Evolutionary conservation across 805 yeast genomes (phyloP).

Genomic region (Ogataea neopini): DNA sequence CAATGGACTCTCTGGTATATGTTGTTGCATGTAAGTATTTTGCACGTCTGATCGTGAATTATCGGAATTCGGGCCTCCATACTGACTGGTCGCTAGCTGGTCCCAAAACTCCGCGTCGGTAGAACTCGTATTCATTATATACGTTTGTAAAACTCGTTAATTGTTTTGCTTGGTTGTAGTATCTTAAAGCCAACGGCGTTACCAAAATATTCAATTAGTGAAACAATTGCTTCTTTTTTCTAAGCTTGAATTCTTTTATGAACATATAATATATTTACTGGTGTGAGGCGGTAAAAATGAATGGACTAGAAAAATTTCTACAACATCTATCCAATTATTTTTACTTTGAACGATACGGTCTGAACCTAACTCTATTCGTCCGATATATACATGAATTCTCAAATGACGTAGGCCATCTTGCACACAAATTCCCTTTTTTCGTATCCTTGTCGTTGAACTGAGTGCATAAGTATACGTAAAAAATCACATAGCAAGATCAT

Average conservation of each 20-base stretch:
- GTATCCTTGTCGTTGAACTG: not conserved
- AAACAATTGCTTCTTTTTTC: too few relatives aligned
- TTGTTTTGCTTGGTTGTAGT: too few relatives aligned
- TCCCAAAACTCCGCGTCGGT: constrained; percentile 14
- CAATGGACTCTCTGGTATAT: not conserved
- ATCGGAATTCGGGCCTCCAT: constrained; percentile 1
- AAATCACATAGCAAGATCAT: constrained; percentile 39
- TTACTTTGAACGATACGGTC: not conserved
- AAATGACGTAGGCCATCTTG: not conserved
- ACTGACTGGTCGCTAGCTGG: constrained; percentile 2
- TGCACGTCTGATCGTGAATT: not conserved
- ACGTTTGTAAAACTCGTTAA: too few relatives aligned
- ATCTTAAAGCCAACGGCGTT: too few relatives aligned
- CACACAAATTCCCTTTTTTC: not conserved
- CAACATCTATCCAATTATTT: too few relatives aligned
- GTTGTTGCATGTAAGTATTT: not conserved
- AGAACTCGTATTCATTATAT: constrained; percentile 12
- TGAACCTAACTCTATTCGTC: constrained; percentile 3
- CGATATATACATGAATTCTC: constrained; percentile 2
- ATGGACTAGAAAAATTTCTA: not conserved
- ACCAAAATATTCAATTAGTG: too few relatives aligned
- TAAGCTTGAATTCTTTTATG: too few relatives aligned
- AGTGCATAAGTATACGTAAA: not conserved
- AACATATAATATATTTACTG: not conserved
- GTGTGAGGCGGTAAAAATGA: too few relatives aligned